Conservation (phyloP, 306 rosid genomes). For the Acacia acuminata region DNA sequence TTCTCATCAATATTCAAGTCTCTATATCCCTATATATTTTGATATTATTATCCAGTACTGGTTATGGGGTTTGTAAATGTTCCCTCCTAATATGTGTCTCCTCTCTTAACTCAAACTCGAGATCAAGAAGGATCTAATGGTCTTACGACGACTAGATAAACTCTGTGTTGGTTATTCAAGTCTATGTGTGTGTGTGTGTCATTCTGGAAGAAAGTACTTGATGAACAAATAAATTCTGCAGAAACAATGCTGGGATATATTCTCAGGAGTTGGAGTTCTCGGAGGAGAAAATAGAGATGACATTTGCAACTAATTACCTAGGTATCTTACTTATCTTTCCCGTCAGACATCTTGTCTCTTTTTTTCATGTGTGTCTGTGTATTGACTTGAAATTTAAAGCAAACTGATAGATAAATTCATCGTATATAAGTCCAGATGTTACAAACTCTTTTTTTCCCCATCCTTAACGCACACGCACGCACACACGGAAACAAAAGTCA, state of each 20-base stretch:
- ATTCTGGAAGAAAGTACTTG: background rate
- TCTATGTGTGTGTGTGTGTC: too few relatives aligned
- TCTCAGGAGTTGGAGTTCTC: slow-evolving; percentile 82
- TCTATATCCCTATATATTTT: background rate
- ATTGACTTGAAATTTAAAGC: background rate
- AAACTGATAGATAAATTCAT: background rate
- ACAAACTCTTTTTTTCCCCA: background rate
- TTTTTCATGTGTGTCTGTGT: background rate
- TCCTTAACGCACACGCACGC: background rate
- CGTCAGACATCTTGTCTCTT: background rate
- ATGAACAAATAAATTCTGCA: slow-evolving; percentile 35
- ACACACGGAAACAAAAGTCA: slow-evolving; percentile 9
- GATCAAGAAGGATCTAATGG: too few relatives aligned
- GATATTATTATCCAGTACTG: too few relatives aligned
- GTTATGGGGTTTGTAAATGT: too few relatives aligned
- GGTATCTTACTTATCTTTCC: slow-evolving; percentile 48
- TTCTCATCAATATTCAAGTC: background rate
- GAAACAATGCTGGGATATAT: slow-evolving; percentile 92
- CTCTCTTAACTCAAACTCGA: too few relatives aligned
- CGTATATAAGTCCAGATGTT: background rate
- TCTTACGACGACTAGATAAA: too few relatives aligned
- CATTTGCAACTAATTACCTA: slow-evolving; percentile 94
- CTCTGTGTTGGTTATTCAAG: background rate
- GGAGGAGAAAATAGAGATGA: slow-evolving; percentile 90
- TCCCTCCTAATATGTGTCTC: too few relatives aligned